Evolutionary conservation across 176 grass and related monocot species (phyloP), one percentile per base, ranked within the genome.

Genomic region (Triticum turgidum): DNA sequence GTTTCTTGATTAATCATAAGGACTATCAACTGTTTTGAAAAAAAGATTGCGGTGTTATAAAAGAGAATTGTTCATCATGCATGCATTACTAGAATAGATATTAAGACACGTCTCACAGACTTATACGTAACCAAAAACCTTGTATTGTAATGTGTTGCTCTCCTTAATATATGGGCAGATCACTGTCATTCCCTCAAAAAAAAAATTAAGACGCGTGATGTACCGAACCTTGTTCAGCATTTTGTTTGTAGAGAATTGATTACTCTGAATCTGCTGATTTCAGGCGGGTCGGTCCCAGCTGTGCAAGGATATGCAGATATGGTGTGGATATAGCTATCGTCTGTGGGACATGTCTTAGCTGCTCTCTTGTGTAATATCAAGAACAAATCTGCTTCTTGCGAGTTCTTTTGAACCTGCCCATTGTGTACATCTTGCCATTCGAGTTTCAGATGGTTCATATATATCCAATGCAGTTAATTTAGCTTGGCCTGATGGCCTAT

Each of bases 311-410:
- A 14, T 30, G 30, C 54, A 79, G 74, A 84, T 25, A 45, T 58
- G 56, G 58, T 59, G 63, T 33, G 3, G 74, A 84, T 25, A 45
- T 58, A 41, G 58, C 47, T 59, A 51, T 33, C 17, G 6, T 32
- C 44, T 10, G 5, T 51, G 47, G 37, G 58, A 77, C 72, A 69
- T 69, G 11, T 80, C 29, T 29, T 29, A 29, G 29, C 29, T 29
- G 76, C 38, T 67, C 42, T 39, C 30, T 33, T 38, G 18, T 88
- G 81, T 85, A 85, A 65, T 89, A 44, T 18, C 7, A 73, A 27
- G 8, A 80, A 73, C 80, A 73, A 79, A 13, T 52, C 1, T 87
- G 51, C 42, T 45, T 45, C 11, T 44, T 61, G 56, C 29, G 59
- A 62, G 67, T 54, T 74, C 69, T 67, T 38, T 76, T 11, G 9